These are phyloP conservation scores for Gamarada debralockiae DNA, from an alignment of 495 filamentous ascomycete species.

Conservation along the genomic window DNA sequence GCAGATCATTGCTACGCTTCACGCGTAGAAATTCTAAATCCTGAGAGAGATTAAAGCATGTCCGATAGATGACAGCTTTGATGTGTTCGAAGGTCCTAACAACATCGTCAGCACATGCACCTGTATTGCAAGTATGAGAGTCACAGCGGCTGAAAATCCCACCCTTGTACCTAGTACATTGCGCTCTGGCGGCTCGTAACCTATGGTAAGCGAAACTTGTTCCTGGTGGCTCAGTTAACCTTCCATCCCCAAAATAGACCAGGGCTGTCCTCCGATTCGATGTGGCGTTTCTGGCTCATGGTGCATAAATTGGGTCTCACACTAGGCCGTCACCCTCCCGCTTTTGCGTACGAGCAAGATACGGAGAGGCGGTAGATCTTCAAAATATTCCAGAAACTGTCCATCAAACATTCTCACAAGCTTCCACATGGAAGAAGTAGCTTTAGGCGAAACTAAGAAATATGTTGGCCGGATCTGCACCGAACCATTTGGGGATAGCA, in stretches of 20 bases:
- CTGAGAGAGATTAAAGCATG: no score
- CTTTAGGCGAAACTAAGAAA: background rate
- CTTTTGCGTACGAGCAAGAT: background rate
- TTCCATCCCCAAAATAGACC: background rate
- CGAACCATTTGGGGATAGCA: background rate
- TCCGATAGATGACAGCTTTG: no score
- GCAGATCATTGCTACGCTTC: no score
- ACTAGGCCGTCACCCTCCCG: background rate
- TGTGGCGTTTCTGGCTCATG: background rate
- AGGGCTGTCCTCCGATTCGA: background rate
- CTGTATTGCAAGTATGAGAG: no score
- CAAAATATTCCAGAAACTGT: background rate
- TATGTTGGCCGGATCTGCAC: background rate
- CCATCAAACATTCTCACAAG: background rate
- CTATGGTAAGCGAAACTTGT: background rate
- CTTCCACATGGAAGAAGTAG: background rate
- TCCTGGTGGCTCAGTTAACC: background rate
- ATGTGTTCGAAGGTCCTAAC: no score
- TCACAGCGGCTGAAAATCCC: no score
- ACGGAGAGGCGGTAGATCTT: no score
- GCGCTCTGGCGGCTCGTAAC: background rate
- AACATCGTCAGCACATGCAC: no score
- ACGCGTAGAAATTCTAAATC: no score
- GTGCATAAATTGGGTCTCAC: background rate
- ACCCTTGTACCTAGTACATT: no score